phyloP scores from a whole-genome alignment of 2,329 filamentous ascomycete genomes.

The Parafenestella ontariensis region DNA sequence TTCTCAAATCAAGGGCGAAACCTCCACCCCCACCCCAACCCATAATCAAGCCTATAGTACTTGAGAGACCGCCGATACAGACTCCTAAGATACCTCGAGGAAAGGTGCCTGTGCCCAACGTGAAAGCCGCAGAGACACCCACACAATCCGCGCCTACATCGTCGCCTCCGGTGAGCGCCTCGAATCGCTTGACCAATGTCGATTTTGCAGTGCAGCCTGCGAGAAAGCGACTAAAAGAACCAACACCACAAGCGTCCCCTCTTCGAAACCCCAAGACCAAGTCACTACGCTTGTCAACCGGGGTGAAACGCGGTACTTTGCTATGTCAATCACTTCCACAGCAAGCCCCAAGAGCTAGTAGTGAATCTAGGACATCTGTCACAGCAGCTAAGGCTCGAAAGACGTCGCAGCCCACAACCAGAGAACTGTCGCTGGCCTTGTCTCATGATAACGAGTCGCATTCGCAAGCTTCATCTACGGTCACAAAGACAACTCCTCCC shows the following conservation, averaged over 20 bases:
- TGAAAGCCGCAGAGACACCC: conserved; percentile 32
- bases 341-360: conserved; percentile 7
- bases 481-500: background rate
- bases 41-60: conserved; percentile 1
- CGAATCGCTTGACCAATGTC: conserved; percentile 47
- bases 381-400: conserved; percentile 1
- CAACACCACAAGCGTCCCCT: conserved; percentile 20
- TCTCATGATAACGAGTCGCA: background rate
- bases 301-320: conserved; percentile 51
- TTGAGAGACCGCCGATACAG: conserved; percentile 8
- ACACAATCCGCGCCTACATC: conserved; percentile 34
- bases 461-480: background rate
- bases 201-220: conserved; percentile 30
- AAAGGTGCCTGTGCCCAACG: conserved; percentile 33
- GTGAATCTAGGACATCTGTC: conserved; percentile 3
- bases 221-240: conserved; percentile 11
- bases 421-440: conserved; percentile 10
- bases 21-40: conserved; percentile 6
- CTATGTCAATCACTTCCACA: conserved; percentile 51
- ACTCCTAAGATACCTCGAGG: conserved; percentile 33
- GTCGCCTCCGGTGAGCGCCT: conserved; percentile 48
- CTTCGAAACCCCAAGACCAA: conserved; percentile 38
- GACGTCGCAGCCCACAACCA: conserved; percentile 1
- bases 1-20: background rate
- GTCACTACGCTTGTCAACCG: conserved; percentile 48